Conservation (phyloP, 2,329 filamentous ascomycete genomes). For the Sporothrix curviconia region DNA sequence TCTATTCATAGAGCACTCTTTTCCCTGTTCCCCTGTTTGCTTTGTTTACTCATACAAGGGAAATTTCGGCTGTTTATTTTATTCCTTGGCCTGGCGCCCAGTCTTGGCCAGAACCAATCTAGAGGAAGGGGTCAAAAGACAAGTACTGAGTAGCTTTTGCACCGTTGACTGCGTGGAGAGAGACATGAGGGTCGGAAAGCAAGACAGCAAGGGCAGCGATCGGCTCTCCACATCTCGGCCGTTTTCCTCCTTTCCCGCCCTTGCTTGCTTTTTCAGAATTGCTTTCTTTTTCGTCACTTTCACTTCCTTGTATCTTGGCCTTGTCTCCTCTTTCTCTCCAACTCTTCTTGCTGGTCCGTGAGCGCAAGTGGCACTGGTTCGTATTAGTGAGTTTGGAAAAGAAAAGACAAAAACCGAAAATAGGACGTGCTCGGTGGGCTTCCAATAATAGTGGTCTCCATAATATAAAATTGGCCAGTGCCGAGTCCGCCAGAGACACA, state of each 20-base stretch:
- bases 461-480: slow-evolving; percentile 5
- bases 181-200: not conserved
- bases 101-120: not conserved
- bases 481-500: not conserved
- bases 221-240: slow-evolving; percentile 5
- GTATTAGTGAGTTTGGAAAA: not conserved
- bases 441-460: slow-evolving; percentile 5
- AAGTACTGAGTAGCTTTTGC: too few relatives aligned
- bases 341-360: not conserved
- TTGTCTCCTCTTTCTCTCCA: not conserved
- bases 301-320: not conserved
- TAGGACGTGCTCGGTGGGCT: not conserved
- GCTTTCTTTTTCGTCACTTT: not conserved
- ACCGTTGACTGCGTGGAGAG: too few relatives aligned
- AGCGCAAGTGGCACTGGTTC: not conserved
- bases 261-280: not conserved
- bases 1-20: not conserved
- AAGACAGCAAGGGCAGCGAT: slow-evolving; percentile 3
- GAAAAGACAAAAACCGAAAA: not conserved
- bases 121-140: too few relatives aligned
- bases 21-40: not conserved
- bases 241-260: slow-evolving; percentile 1
- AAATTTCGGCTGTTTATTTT: not conserved
- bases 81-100: not conserved
- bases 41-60: too few relatives aligned